A percentile compares a stretch with the other conserved stretches of the same genome.
These are phyloP conservation scores for Alternaria sp. DNA, from an alignment of 2,329 filamentous ascomycete genomes.

Conservation along the genomic window DNA sequence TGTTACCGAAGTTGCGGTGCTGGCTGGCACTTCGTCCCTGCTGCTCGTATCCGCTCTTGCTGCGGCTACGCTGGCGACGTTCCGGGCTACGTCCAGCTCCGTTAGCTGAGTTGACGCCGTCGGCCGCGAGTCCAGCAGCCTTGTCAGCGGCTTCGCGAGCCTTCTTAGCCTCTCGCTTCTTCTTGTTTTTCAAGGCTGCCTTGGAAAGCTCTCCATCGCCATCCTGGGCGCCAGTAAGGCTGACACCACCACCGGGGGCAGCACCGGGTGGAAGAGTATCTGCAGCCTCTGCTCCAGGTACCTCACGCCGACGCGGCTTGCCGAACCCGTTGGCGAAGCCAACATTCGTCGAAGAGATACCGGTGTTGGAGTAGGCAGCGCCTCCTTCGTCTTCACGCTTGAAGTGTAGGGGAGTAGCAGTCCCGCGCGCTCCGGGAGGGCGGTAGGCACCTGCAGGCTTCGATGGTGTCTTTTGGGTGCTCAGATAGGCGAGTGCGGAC, in stretches of 20 bases:
- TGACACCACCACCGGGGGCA: conserved; percentile 71
- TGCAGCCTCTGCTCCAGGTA: conserved; percentile 85
- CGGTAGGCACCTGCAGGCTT: conserved; percentile 98
- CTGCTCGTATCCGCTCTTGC: conserved; percentile 43
- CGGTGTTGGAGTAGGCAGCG: conserved; percentile 84
- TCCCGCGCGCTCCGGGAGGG: conserved; percentile 90
- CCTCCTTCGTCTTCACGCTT: conserved; percentile 98
- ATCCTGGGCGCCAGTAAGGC: conserved; percentile 70
- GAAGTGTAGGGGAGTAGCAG: conserved; percentile 89
- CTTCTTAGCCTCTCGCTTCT: conserved; percentile 96
- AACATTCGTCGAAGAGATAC: conserved; percentile 68
- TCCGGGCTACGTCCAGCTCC: conserved; percentile 69
- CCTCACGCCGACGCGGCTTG: conserved; percentile 74
- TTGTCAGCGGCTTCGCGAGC: conserved; percentile 76
- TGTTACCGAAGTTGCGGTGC: conserved; percentile 44
- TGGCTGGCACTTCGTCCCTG: conserved; percentile 44
- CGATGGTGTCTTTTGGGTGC: conserved; percentile 89
- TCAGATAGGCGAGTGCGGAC: conserved; percentile 83
- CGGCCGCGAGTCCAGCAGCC: conserved; percentile 44
- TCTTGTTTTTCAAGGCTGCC: conserved; percentile 94
- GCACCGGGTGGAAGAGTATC: conserved; percentile 73
- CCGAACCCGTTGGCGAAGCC: conserved; percentile 80
- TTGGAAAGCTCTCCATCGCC: conserved; percentile 81
- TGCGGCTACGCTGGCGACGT: conserved; percentile 67
- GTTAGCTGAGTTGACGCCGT: conserved; percentile 37